Evolutionary conservation across 108 stramenopile genomes (phyloP), one percentile per base, ranked within the genome.

Genomic region (Cyclotella choctawhatcheeana): DNA sequence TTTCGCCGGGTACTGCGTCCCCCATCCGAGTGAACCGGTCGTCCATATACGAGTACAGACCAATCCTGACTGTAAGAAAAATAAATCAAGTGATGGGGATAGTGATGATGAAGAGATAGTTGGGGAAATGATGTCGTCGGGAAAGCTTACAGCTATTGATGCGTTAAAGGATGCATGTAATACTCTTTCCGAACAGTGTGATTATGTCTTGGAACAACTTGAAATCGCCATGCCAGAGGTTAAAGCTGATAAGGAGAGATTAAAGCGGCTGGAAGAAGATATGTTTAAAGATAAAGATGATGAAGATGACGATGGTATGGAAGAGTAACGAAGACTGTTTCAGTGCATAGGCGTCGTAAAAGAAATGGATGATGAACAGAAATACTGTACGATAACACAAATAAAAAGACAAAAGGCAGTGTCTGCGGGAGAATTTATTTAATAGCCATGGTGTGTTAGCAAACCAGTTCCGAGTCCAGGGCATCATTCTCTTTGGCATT

Each of bases 1-100:
- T 12, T 98, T 98, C 74, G 91, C 93, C 25, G 97, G 97, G 53
- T 98, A 98, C 71, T 92, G 92, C 20, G 97, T 98, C 24, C 97
- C 97, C 4, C 97, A 98, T 84, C 97, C 97, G 3, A 86, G 87
- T 33, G 97, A 98, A 66, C 97, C 97, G 22, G 84, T 97, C 21
- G 96, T 98, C 53, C 93, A 98, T 73, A 50, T 98, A 18, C 82
- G 97, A 17, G 84, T 98, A 0, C 97, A 98, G 73, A 94, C 94
- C 2, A 71, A 61, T 24, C 54, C 71, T 18, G n/a, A n/a, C n/a
- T 0, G 32, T 32, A 17, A 31, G 20, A 14, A 25, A 1, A n/a
- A 47, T 30, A 34, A 14, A 0, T 1, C 5, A 5, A 30, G 43
- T 24, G 43, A 29, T 2, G 52, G 14, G 24, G 50, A 16, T 5